Evolutionary conservation across 129 eudicot genomes (phyloP).

Genomic region (Flaveria sonorensis): DNA sequence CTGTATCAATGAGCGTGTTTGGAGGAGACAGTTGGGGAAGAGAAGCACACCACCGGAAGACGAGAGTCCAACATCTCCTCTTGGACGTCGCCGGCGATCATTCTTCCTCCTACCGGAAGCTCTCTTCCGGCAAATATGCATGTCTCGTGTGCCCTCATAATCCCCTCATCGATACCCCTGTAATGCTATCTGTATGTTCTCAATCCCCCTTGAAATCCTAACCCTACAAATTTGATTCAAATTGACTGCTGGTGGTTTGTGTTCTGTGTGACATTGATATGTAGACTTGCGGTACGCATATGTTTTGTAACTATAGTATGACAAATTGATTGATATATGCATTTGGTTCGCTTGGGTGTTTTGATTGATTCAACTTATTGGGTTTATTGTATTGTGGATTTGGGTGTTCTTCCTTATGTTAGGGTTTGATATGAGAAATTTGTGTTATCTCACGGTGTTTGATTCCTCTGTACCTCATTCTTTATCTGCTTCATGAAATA

Average conservation of each 20-base stretch:
- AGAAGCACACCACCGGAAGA: constrained; percentile 63
- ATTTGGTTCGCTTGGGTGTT: too few species aligned
- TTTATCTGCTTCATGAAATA: too few species aligned
- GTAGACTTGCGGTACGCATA: too few species aligned
- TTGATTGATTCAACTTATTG: too few species aligned
- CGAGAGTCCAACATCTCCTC: constrained; percentile 58
- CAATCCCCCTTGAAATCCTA: constrained; percentile 11
- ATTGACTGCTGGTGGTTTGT: background rate
- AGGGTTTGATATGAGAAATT: too few species aligned
- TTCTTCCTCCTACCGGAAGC: constrained; percentile 49
- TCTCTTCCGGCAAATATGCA: constrained; percentile 58
- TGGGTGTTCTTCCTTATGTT: too few species aligned
- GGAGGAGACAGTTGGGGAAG: constrained; percentile 85
- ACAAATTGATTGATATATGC: too few species aligned
- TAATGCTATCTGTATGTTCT: constrained; percentile 53
- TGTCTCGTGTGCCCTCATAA: constrained; percentile 68
- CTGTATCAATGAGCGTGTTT: constrained; percentile 58
- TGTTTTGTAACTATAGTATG: too few species aligned
- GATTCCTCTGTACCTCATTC: too few species aligned
- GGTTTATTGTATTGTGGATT: too few species aligned
- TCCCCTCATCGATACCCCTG: constrained; percentile 66
- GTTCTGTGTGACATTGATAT: too few species aligned
- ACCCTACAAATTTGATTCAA: background rate
- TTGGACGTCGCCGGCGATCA: constrained; percentile 36
- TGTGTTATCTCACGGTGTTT: too few species aligned